These are phyloP conservation scores for Gynostemma pentaphyllum DNA, from an alignment of 306 rosid genomes.

Conservation along the genomic window DNA sequence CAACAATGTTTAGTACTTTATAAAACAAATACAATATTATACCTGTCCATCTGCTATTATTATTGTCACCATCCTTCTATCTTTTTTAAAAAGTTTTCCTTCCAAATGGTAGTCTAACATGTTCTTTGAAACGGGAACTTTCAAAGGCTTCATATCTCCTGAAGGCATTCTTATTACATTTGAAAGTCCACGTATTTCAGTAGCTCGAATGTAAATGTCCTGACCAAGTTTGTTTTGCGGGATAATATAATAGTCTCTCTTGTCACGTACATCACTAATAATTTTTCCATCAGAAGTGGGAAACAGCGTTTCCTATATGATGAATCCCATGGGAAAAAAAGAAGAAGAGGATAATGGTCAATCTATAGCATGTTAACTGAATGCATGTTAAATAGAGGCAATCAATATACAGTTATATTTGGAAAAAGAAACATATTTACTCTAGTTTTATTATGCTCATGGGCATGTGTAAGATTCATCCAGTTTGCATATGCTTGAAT, in stretches of 20 bases:
- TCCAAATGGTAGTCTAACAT: conserved; percentile 81
- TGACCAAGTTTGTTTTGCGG: conserved; percentile 96
- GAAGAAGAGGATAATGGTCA: not conserved
- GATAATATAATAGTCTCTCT: conserved; percentile 59
- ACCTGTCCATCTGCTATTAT: conserved; percentile 78
- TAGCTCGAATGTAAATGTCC: conserved; percentile 83
- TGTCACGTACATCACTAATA: conserved; percentile 37
- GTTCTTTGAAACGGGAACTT: conserved; percentile 87
- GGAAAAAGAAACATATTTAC: conserved; percentile 27
- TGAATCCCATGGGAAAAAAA: not conserved
- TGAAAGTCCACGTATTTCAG: conserved; percentile 68
- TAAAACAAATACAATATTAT: conserved; percentile 8
- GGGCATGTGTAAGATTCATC: conserved; percentile 63
- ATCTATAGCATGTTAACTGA: not conserved
- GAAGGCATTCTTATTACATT: conserved; percentile 70
- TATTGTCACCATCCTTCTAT: conserved; percentile 59
- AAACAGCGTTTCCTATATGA: conserved; percentile 51
- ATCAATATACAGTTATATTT: not conserved
- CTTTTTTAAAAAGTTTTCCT: conserved; percentile 44
- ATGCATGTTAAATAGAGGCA: not conserved
- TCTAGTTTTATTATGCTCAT: conserved; percentile 33
- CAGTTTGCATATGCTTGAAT: conserved; percentile 99
- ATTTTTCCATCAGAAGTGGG: conserved; percentile 46
- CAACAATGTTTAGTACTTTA: not conserved
- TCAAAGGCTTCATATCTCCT: conserved; percentile 79